Conservation (phyloP, 345 rosid species). For the Dipteronia sinensis region DNA sequence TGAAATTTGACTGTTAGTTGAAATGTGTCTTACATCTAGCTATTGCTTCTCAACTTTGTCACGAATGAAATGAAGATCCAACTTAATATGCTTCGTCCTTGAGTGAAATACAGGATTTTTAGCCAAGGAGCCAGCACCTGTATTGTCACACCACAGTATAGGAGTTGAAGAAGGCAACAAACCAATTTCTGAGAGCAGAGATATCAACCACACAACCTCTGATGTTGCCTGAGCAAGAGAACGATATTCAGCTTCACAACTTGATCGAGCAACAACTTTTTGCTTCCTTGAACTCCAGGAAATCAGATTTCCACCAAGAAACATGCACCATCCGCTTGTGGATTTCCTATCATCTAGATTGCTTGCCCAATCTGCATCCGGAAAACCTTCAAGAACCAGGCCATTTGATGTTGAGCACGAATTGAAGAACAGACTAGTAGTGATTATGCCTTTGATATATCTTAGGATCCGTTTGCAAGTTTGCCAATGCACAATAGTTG, state of each 20-base stretch:
- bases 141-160: background rate
- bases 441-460: accelerated
- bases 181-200: too few relatives aligned
- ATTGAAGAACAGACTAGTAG: background rate
- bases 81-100: background rate
- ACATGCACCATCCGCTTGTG: background rate
- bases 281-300: background rate
- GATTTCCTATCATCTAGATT: background rate
- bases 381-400: too few relatives aligned
- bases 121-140: background rate
- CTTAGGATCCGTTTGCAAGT: background rate
- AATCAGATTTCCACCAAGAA: background rate
- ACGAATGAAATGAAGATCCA: background rate
- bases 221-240: background rate
- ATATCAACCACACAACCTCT: background rate
- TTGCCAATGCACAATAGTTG: background rate
- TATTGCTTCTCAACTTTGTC: background rate
- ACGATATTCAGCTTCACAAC: background rate
- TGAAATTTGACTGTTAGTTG: too few relatives aligned
- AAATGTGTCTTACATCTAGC: too few relatives aligned
- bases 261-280: background rate
- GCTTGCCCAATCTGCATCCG: background rate
- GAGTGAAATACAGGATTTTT: background rate
- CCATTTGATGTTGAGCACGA: too few relatives aligned
- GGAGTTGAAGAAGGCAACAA: too few relatives aligned